phyloP scores from a whole-genome alignment of 202 grass and related monocot genomes.

The Setaria italica region DNA sequence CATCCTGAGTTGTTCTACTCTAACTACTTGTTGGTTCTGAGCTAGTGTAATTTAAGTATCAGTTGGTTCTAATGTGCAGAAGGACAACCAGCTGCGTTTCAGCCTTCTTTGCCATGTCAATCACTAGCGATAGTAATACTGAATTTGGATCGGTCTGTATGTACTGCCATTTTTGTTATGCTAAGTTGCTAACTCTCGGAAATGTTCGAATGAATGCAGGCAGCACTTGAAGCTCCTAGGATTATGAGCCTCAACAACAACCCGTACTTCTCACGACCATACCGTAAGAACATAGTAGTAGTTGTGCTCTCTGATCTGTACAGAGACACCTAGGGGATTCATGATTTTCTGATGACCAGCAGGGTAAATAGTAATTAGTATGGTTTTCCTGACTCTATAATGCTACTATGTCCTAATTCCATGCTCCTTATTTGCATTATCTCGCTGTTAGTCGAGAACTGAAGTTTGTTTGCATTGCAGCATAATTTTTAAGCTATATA shows the following conservation, averaged over 20 bases:
- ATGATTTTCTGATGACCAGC: not conserved
- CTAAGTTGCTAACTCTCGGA: too few relatives aligned
- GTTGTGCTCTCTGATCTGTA: not conserved
- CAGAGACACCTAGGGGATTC: not conserved
- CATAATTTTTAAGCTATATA: not conserved
- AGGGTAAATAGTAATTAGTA: not conserved
- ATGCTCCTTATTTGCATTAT: not conserved
- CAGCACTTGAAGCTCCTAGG: too few relatives aligned
- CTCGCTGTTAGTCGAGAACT: not conserved
- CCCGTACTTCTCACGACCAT: too few relatives aligned
- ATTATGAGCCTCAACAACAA: too few relatives aligned
- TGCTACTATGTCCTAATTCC: not conserved
- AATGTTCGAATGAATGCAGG: too few relatives aligned
- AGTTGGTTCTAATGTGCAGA: conserved; percentile 2
- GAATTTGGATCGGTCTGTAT: too few relatives aligned
- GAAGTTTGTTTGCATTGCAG: not conserved
- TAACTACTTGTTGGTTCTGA: not conserved
- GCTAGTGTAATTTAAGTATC: not conserved
- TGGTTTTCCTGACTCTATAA: not conserved
- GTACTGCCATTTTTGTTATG: too few relatives aligned
- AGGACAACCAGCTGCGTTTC: too few relatives aligned
- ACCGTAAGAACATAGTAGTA: too few relatives aligned
- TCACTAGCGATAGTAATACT: too few relatives aligned
- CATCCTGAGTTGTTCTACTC: not conserved
- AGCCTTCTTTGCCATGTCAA: too few relatives aligned